Base-by-base conservation (phyloP, 176 grass and related monocot genomes). In the Juncus effusus region DNA sequence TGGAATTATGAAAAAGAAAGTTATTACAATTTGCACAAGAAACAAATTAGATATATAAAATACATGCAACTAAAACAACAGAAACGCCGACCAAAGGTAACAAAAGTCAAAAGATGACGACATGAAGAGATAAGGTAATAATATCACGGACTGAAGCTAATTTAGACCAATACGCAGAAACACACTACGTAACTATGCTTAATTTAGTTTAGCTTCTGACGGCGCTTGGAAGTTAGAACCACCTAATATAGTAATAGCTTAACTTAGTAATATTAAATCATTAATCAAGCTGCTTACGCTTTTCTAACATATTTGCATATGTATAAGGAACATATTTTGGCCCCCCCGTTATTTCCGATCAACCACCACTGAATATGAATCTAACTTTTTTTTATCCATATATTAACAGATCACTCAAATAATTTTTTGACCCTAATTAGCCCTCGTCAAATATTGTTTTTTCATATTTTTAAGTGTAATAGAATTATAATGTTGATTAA, bases 111-210 rank as follows among this genome's bases (percentile, higher is more conserved):
- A 66, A 37, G 65, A 69, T 9, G 66, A 10, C 11, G 66, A 69
- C 36, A 55, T 6, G 15, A 70, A 56, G 13, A 40, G 36, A 70
- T 41, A 42, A 56, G 51, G 37, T 19, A 15, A 12, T 70, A 38
- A 70, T 55, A 49, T 70, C 66, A 70, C 51, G 39, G 66, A 28
- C 1, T 55, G 16, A 70, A 56, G 56, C 7, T 54, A 69, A 40
- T 9, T 38, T 54, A 6, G 44, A 7, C 11, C 4, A 14, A 54
- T 36, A 69, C 38, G 55, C 51, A 54, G 13, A 69, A 10, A 69
- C 4, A n/a, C 35, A 52, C 51, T 69, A 28, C 19, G 19, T 28
- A 28, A 28, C 19, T 28, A 28, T 28, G 19, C 19, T 28, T 28
- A 28, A 28, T 28, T 28, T 28, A 28, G 19, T 28, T 28, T 28